phyloP scores from a whole-genome alignment of 2,329 filamentous ascomycete genomes.

The Colletotrichum camelliae region DNA sequence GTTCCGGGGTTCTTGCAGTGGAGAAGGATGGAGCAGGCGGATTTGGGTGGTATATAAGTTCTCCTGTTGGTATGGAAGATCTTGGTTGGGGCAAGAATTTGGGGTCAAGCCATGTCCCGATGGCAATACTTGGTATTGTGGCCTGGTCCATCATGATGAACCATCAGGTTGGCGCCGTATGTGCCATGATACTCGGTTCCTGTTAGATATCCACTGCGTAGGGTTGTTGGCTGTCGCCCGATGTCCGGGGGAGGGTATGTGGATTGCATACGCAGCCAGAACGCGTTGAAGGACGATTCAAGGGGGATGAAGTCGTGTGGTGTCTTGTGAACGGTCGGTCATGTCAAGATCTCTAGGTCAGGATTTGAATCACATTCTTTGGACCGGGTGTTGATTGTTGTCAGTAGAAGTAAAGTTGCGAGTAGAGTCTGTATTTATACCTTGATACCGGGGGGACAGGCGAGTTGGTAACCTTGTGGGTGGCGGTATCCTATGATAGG shows the following conservation, averaged over 20 bases:
- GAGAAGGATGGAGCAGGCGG: no score
- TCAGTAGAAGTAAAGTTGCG: rapidly evolving
- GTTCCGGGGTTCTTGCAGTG: no score
- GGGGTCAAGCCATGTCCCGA: no score
- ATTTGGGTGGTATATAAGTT: neutral
- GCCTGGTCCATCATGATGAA: neutral
- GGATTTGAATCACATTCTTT: no score
- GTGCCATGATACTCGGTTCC: no score
- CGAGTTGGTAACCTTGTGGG: neutral
- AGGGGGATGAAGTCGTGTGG: no score
- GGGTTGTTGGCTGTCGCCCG: rapidly evolving
- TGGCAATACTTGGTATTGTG: neutral
- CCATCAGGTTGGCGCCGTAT: neutral
- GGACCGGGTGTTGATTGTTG: no score
- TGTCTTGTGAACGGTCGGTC: neutral
- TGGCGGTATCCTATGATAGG: neutral
- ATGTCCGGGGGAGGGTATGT: neutral
- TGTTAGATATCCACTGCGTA: no score
- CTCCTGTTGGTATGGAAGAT: rapidly evolving
- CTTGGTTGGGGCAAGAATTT: neutral
- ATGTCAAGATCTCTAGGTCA: neutral
- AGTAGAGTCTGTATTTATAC: neutral
- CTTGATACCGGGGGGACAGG: neutral
- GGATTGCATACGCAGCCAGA: neutral
- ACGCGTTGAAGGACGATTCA: neutral